These are phyloP conservation scores for Camelina neglecta DNA, from an alignment of 345 rosid species.

Conservation along the genomic window DNA sequence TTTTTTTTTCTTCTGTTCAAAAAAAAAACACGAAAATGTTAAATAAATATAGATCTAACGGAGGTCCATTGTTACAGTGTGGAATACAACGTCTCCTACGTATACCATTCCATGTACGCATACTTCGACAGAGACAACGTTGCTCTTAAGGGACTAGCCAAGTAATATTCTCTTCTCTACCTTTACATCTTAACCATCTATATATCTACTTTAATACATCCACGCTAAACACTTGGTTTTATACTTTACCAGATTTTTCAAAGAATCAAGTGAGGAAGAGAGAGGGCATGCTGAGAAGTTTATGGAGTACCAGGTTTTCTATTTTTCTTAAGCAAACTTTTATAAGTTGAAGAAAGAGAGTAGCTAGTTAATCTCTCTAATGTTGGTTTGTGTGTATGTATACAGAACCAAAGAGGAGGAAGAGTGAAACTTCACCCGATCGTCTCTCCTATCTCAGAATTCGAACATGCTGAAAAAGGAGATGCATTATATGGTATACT, in stretches of 20 bases:
- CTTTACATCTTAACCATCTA: neutral
- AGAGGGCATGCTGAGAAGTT: slow-evolving; percentile 84
- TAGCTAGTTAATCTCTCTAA: neutral
- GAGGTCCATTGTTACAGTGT: slow-evolving; percentile 53
- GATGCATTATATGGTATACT: slow-evolving; percentile 68
- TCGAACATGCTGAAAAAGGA: slow-evolving; percentile 74
- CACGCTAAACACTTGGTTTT: neutral
- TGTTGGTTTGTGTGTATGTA: neutral
- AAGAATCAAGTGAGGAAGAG: slow-evolving; percentile 90
- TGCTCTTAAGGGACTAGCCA: slow-evolving; percentile 73
- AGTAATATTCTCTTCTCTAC: slow-evolving; percentile 47
- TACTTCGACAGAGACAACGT: slow-evolving; percentile 87
- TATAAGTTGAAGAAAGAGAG: neutral
- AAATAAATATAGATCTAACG: slow-evolving; percentile 1
- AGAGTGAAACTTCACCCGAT: slow-evolving; percentile 72
- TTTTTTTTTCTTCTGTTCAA: neutral
- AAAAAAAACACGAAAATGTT: neutral
- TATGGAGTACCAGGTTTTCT: slow-evolving; percentile 80
- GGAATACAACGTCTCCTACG: slow-evolving; percentile 81
- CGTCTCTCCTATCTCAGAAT: slow-evolving; percentile 63
- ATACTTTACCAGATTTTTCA: slow-evolving; percentile 62
- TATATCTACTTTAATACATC: neutral
- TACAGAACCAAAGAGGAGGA: slow-evolving; percentile 82
- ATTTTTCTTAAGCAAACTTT: neutral
- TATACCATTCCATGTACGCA: slow-evolving; percentile 81